phyloP scores from a whole-genome alignment of 306 rosid species.

The Prunus kanzakura region DNA sequence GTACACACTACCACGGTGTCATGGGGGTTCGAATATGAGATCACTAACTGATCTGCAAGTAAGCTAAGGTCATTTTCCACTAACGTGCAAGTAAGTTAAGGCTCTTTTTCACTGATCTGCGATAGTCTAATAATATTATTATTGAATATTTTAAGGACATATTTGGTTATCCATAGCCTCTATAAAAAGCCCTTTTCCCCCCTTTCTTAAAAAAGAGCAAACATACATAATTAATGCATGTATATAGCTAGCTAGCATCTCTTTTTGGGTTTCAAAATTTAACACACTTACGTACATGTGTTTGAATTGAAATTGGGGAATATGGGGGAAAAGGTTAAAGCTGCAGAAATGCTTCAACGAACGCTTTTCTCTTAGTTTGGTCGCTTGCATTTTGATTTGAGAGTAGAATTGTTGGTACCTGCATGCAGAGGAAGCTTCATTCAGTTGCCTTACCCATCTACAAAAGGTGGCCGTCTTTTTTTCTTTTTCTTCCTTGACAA shows the following conservation, averaged over 20 bases:
- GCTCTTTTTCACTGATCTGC: no score
- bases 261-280: not conserved
- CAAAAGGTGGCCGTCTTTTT: not conserved
- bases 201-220: conserved; percentile 4
- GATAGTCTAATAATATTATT: not conserved
- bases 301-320: not conserved
- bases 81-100: no score
- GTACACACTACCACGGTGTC: no score
- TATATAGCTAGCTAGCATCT: not conserved
- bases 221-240: conserved; percentile 4
- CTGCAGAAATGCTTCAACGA: conserved; percentile 15
- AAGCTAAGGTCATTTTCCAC: no score
- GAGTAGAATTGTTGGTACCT: conserved; percentile 25
- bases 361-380: conserved; percentile 18
- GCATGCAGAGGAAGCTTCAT: conserved; percentile 34
- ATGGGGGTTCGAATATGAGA: no score
- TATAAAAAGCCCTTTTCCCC: not conserved
- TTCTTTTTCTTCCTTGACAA: not conserved
- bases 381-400: conserved; percentile 9
- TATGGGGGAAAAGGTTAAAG: not conserved
- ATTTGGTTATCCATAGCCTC: not conserved
- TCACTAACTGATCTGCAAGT: no score
- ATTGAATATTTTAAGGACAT: not conserved
- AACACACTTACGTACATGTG: not conserved
- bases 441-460: conserved; percentile 17